Conservation (phyloP, 768 basidiomycete genomes). For the Tephrocybe sp. region DNA sequence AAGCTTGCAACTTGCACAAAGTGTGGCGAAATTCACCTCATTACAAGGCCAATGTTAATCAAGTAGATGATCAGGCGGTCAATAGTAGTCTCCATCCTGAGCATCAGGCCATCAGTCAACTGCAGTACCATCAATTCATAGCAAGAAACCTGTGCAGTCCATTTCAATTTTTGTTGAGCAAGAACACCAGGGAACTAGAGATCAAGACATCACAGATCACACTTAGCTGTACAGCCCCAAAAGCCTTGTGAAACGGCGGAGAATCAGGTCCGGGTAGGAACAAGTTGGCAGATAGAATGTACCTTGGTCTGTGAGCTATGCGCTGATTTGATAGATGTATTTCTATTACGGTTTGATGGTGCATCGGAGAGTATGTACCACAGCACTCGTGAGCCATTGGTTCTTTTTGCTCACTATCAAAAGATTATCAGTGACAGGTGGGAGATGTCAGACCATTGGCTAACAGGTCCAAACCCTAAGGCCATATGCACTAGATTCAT, state of each 20-base stretch:
- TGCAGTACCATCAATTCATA: background rate
- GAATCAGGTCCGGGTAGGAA: too few relatives aligned
- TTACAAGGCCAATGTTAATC: conserved; percentile 5
- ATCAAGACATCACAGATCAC: conserved; percentile 7
- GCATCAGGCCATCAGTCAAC: background rate
- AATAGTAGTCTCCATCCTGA: conserved; percentile 1
- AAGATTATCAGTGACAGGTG: background rate
- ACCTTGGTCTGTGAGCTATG: conserved; percentile 3
- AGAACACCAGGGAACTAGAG: conserved; percentile 3
- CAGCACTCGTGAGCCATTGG: background rate
- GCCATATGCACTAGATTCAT: background rate
- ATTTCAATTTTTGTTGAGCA: conserved; percentile 6
- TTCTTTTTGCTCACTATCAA: conserved; percentile 3
- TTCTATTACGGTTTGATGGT: too few relatives aligned
- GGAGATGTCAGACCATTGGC: background rate
- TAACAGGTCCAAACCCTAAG: conserved; percentile 2
- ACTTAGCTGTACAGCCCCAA: conserved; percentile 5
- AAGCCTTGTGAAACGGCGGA: background rate
- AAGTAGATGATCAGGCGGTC: conserved; percentile 4
- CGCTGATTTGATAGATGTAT: background rate
- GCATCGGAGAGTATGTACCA: too few relatives aligned
- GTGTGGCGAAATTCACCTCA: background rate
- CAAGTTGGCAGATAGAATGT: too few relatives aligned
- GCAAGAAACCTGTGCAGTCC: background rate
- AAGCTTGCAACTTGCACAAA: background rate